These are phyloP conservation scores for Solanum etuberosum DNA, from an alignment of 257 asterid genomes.

Conservation along the genomic window DNA sequence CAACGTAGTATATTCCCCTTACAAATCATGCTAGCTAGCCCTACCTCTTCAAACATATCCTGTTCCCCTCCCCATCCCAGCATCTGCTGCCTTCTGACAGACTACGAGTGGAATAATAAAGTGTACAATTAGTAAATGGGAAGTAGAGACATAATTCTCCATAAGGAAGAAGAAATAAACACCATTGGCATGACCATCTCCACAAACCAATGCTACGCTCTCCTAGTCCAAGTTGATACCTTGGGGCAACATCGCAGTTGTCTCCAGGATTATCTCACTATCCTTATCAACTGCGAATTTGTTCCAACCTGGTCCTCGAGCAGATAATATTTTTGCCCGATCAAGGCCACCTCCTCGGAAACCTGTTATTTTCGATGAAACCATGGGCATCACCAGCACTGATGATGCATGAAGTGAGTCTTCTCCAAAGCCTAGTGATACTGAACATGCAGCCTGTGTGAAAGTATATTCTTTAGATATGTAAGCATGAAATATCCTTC, in stretches of 20 bases:
- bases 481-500: neutral
- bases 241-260: conserved; percentile 42
- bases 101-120: neutral
- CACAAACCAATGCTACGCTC: neutral
- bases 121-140: neutral
- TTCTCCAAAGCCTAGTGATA: conserved; percentile 71
- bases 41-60: neutral
- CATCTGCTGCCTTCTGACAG: neutral
- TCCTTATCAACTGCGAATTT: conserved; percentile 47
- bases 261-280: conserved; percentile 34
- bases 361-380: conserved; percentile 77
- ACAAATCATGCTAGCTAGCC: neutral
- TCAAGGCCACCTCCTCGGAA: conserved; percentile 59
- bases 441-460: conserved; percentile 69
- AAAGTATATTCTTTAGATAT: neutral
- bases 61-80: neutral
- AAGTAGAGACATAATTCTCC: neutral
- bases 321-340: conserved; percentile 42
- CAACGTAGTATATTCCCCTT: neutral
- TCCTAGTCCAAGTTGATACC: conserved; percentile 24
- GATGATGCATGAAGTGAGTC: conserved; percentile 75
- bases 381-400: conserved; percentile 94
- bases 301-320: conserved; percentile 56
- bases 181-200: neutral
- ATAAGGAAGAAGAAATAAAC: neutral